phyloP scores from a whole-genome alignment of 208 protist species.

The Acanthamoeba quina region DNA sequence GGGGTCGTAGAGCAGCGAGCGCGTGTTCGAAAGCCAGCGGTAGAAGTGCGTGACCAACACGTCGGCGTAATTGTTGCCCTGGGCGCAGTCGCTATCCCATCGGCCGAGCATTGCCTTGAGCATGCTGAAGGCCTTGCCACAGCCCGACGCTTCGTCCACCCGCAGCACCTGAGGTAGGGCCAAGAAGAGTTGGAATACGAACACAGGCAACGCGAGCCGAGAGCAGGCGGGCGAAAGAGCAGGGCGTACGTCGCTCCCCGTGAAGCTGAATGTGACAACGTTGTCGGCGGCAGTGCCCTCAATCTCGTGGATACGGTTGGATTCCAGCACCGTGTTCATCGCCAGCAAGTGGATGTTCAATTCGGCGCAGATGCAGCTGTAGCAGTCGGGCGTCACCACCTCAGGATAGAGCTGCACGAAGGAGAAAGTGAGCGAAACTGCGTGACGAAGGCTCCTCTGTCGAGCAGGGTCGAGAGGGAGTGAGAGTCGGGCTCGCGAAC shows the following conservation, averaged over 20 bases:
- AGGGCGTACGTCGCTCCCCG: constrained; percentile 7
- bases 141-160: constrained; percentile 45
- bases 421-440: background rate
- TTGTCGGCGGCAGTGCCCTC: constrained; percentile 62
- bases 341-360: constrained; percentile 83
- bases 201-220: background rate
- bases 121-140: constrained; percentile 42
- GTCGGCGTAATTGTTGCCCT: constrained; percentile 75
- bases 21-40: constrained; percentile 85
- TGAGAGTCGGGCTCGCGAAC: background rate
- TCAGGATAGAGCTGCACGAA: constrained; percentile 69
- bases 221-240: background rate
- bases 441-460: background rate
- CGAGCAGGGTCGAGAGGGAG: background rate
- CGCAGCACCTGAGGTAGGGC: constrained; percentile 2
- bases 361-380: constrained; percentile 87
- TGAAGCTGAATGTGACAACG: constrained; percentile 54
- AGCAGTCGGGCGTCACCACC: constrained; percentile 83
- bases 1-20: constrained; percentile 87
- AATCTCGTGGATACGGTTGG: constrained; percentile 64
- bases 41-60: constrained; percentile 84
- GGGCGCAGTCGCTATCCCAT: constrained; percentile 17
- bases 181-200: background rate
- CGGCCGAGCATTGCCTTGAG: constrained; percentile 44
- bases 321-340: constrained; percentile 88